These are phyloP conservation scores for Plasmodium billcollinsi DNA, from an alignment of 169 alveolate genomes.

Conservation along the genomic window DNA sequence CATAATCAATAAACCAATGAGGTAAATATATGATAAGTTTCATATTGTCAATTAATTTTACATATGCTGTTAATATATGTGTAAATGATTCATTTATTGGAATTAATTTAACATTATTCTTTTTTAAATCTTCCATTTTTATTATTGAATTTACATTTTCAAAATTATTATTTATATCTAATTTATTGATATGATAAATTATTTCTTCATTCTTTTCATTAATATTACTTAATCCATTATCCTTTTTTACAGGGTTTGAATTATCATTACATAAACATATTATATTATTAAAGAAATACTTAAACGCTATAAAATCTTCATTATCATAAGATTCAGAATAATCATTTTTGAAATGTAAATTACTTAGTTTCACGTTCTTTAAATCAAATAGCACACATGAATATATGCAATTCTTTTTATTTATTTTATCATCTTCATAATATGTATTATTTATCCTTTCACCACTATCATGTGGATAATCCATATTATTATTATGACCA, in stretches of 20 bases:
- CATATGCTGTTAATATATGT: conserved; percentile 52
- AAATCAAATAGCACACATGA: conserved; percentile 44
- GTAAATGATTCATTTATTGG: conserved; percentile 38
- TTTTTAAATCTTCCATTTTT: conserved; percentile 22
- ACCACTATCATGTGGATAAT: too few relatives aligned
- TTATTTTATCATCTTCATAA: neutral
- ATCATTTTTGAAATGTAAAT: conserved; percentile 18
- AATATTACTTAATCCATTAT: neutral
- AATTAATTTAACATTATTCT: conserved; percentile 48
- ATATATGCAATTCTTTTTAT: neutral
- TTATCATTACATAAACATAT: conserved; percentile 52
- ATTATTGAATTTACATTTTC: conserved; percentile 23
- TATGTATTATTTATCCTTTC: neutral
- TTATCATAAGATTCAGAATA: conserved; percentile 3
- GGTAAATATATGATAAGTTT: conserved; percentile 65
- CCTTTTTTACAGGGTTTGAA: neutral
- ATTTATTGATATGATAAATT: conserved; percentile 26
- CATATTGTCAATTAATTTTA: conserved; percentile 31
- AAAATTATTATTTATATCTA: conserved; percentile 24
- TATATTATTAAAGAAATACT: conserved; percentile 58
- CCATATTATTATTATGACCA: neutral
- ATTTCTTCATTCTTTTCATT: conserved; percentile 4
- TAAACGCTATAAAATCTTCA: conserved; percentile 26
- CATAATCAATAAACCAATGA: conserved; percentile 30
- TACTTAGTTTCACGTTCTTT: conserved; percentile 44